These are phyloP conservation scores for Patellaria atrata DNA, from an alignment of 495 filamentous ascomycete genomes.

Conservation along the genomic window DNA sequence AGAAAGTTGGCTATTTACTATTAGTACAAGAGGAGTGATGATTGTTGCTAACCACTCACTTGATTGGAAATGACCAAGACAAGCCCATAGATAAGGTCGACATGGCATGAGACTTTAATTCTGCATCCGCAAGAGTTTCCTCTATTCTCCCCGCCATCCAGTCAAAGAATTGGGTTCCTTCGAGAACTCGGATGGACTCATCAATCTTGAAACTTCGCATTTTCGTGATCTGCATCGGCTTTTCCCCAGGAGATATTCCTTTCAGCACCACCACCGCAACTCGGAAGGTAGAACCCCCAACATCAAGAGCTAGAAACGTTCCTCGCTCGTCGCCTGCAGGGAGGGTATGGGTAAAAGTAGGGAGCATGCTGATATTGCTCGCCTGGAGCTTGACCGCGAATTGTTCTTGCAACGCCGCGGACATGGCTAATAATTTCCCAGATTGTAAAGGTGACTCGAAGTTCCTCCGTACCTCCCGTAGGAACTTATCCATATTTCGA, in stretches of 20 bases:
- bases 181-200: constrained; percentile 36
- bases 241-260: constrained; percentile 27
- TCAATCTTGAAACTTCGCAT: constrained; percentile 41
- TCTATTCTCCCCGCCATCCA: constrained; percentile 50
- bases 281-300: constrained; percentile 53
- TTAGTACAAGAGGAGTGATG: too few relatives aligned
- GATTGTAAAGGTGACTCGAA: constrained; percentile 32
- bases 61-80: constrained; percentile 57
- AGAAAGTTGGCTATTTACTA: constrained; percentile 44
- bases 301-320: constrained; percentile 48
- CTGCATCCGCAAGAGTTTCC: constrained; percentile 34
- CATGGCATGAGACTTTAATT: constrained; percentile 19
- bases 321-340: constrained; percentile 46
- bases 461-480: constrained; percentile 35
- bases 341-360: constrained; percentile 48
- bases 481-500: constrained; percentile 35
- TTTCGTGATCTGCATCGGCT: constrained; percentile 37
- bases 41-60: too few relatives aligned
- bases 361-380: constrained; percentile 48
- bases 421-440: constrained; percentile 36
- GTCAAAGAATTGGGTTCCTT: constrained; percentile 47
- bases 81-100: constrained; percentile 41
- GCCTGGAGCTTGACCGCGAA: constrained; percentile 38
- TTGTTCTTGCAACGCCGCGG: constrained; percentile 43
- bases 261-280: constrained; percentile 45